A percentile compares a stretch with the other conserved stretches of the same genome.
Conservation (phyloP, 495 filamentous ascomycete species). For the Aspergillus sclerotioniger region DNA sequence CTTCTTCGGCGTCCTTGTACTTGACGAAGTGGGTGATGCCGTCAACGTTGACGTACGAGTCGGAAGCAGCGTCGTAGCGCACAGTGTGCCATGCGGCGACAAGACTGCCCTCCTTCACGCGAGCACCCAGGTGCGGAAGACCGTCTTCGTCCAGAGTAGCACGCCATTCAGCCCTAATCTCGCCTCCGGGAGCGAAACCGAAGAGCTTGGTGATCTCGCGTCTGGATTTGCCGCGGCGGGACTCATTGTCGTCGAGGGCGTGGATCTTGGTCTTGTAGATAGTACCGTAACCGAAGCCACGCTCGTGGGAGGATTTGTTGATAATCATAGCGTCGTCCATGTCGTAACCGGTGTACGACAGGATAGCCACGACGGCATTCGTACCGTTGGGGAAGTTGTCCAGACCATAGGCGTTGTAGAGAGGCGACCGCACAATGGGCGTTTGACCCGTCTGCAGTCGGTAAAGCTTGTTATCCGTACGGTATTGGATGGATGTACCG, state of each 20-base stretch:
- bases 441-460: constrained; percentile 94
- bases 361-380: constrained; percentile 95
- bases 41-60: constrained; percentile 67
- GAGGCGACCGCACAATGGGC: constrained; percentile 83
- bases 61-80: constrained; percentile 62
- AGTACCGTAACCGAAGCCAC: constrained; percentile 93
- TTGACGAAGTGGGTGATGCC: constrained; percentile 77
- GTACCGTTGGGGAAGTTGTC: constrained; percentile 99
- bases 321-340: constrained; percentile 99
- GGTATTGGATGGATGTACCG: constrained; percentile 77
- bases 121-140: constrained; percentile 71
- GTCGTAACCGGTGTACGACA: constrained; percentile 98
- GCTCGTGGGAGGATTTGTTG: constrained; percentile 95
- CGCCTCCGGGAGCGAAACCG: constrained; percentile 74
- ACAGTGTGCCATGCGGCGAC: constrained; percentile 90
- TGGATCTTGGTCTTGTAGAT: constrained; percentile 97
- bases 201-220: constrained; percentile 70
- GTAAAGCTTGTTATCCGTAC: constrained; percentile 97
- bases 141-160: constrained; percentile 80
- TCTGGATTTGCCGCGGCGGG: constrained; percentile 52
- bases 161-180: constrained; percentile 61
- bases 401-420: constrained; percentile 93
- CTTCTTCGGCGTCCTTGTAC: constrained; percentile 87
- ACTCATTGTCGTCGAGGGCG: constrained; percentile 70
- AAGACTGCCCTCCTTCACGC: constrained; percentile 74